Evolutionary conservation across 192 early-diverging fungal genomes (phyloP), one percentile per base, ranked within the genome.

Genomic region (Backusella macrospora): DNA sequence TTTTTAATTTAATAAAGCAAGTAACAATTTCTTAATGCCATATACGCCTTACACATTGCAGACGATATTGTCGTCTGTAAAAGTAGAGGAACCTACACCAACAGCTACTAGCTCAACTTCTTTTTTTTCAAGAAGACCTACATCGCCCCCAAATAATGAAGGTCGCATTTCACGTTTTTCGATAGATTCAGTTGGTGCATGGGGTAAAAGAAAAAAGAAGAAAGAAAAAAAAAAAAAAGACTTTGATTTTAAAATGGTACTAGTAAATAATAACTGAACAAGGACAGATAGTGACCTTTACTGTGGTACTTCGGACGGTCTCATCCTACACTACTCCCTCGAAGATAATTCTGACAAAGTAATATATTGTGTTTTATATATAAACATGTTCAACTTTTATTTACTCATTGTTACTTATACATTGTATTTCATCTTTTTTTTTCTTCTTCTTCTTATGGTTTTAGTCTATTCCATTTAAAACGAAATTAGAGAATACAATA

Each of bases 261-360:
- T 52, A 29, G 43, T 16, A 15, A 45, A 7, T 42, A 39, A 15
- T 16, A 12, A 69, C 34, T n/a, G 7, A 76, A 45, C 21, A 26
- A 3, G 14, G 38, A 52, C 63, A 94, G 93, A 90, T 46, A 88
- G 86, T 72, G 83, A 92, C 70, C 75, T 95, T 21, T 93, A 92
- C 52, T 73, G 94, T 38, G 94, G 94, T 2, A 92, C 92, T 37
- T 90, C 90, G 1, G 91, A 93, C 79, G 92, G 92, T 10, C 79
- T 86, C 40, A 45, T 95, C 49, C 73, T 91, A 12, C 92, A 92
- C 73, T 94, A 89, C 72, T 72, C 75, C 4, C 70, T 95, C 42
- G 90, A 88, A 46, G 45, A 45, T 45, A 46, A 59, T 29, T 14
- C 68, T 1, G 46, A 66, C 23, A 15, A 62, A 47, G 78, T 79